A percentile compares a stretch with the other conserved stretches of the same genome.
phyloP scores from a whole-genome alignment of 1,284 basidiomycete genomes.

The Ceratobasidium sp. region DNA sequence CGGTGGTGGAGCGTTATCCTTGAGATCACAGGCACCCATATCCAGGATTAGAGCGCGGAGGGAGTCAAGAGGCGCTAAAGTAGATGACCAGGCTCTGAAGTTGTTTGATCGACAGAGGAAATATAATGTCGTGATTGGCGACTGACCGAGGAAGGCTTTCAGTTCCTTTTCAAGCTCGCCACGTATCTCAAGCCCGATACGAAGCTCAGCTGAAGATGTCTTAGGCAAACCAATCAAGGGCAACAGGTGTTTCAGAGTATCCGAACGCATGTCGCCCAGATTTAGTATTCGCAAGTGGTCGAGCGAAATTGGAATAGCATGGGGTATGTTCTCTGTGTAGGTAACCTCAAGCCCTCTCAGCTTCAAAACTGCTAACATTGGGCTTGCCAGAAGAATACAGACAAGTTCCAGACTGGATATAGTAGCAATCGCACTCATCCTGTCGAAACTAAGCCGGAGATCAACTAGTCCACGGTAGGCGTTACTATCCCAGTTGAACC shows the following conservation, averaged over 20 bases:
- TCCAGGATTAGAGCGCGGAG: neutral
- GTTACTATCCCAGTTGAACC: neutral
- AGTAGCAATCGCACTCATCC: neutral
- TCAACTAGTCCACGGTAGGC: constrained; percentile 9
- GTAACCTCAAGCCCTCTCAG: neutral
- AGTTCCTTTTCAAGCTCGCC: neutral
- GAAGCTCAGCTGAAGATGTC: neutral
- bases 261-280: neutral
- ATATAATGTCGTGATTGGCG: neutral
- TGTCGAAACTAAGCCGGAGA: neutral
- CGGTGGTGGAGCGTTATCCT: too few species aligned
- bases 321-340: too few species aligned
- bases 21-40: too few species aligned
- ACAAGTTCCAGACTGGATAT: neutral
- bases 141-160: neutral
- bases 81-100: neutral
- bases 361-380: neutral
- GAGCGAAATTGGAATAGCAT: neutral
- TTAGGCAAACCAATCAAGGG: constrained; percentile 1
- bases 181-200: neutral
- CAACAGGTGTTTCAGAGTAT: neutral
- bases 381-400: neutral
- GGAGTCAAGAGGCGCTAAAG: neutral
- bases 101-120: neutral
- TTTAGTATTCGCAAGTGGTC: neutral